Percentiles rank a stretch among this genome's conserved stretches.
These are phyloP conservation scores for Parvularia atlantis DNA, from an alignment of 78 protist genomes.

Conservation along the genomic window DNA sequence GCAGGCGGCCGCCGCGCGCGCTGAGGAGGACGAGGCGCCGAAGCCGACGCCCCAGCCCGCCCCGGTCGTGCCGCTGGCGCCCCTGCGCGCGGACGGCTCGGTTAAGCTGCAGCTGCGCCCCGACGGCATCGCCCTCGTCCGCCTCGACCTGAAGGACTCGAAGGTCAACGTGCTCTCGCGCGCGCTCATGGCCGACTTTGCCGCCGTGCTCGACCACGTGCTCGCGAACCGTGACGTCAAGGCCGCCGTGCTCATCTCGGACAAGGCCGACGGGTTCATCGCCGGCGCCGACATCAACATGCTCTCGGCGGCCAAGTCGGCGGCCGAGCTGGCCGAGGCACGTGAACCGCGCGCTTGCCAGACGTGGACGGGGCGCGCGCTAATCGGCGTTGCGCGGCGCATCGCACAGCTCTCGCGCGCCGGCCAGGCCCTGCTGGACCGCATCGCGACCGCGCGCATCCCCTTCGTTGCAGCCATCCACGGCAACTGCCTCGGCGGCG, in stretches of 20 bases:
- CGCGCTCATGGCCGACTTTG: too few species aligned
- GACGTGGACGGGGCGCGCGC: slow-evolving; percentile 33
- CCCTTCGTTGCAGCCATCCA: slow-evolving; percentile 75
- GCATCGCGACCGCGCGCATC: not conserved
- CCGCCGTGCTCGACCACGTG: too few species aligned
- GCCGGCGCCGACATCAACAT: slow-evolving; percentile 44
- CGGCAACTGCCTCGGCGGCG: slow-evolving; percentile 86
- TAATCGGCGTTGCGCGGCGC: slow-evolving; percentile 49
- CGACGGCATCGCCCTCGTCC: too few species aligned
- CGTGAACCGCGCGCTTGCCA: not conserved
- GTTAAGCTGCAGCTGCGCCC: too few species aligned
- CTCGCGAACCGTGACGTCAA: not conserved
- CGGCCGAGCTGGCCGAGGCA: not conserved
- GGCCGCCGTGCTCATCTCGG: slow-evolving; percentile 34
- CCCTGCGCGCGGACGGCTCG: too few species aligned
- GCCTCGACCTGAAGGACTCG: too few species aligned
- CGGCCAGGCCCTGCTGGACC: slow-evolving; percentile 10
- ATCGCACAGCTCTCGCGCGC: not conserved
- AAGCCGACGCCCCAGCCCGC: too few species aligned
- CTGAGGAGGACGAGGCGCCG: too few species aligned
- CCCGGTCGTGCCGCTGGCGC: too few species aligned
- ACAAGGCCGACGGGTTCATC: slow-evolving; percentile 28
- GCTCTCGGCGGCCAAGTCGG: not conserved
- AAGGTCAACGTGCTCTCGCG: too few species aligned
- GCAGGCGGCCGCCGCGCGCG: too few species aligned